Conservation (phyloP, 1,284 basidiomycete genomes). For the Filobasidium uniguttulatum region DNA sequence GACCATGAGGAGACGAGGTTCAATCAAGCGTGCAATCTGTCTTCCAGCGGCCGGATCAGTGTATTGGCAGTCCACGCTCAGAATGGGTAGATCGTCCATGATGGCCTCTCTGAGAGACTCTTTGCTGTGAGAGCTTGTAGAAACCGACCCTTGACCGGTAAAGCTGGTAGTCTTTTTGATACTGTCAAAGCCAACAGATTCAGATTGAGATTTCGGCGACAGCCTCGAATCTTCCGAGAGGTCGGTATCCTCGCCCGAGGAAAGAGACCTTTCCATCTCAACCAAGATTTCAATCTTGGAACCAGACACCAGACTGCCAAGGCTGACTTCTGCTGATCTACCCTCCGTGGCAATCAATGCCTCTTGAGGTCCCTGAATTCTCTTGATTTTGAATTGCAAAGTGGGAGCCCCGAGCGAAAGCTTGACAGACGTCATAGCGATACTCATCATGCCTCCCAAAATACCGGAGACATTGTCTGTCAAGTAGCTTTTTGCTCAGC, state of each 20-base stretch:
- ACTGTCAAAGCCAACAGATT: background rate
- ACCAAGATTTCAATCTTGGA: slow-evolving; percentile 88
- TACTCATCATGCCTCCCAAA: slow-evolving; percentile 84
- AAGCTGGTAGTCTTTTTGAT: slow-evolving; percentile 51
- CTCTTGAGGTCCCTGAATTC: slow-evolving; percentile 70
- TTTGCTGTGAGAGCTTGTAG: slow-evolving; percentile 63
- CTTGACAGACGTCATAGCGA: slow-evolving; percentile 76
- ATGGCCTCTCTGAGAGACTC: slow-evolving; percentile 74
- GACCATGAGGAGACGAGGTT: slow-evolving; percentile 76
- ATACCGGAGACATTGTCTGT: slow-evolving; percentile 70
- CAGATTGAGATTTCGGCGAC: background rate
- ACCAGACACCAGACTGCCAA: slow-evolving; percentile 82
- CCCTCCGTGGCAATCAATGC: slow-evolving; percentile 75
- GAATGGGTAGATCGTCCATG: slow-evolving; percentile 84
- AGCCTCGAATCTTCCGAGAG: background rate
- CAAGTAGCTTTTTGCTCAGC: background rate
- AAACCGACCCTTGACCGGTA: slow-evolving; percentile 73
- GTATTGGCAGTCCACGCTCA: slow-evolving; percentile 83
- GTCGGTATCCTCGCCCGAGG: background rate
- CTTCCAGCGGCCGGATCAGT: slow-evolving; percentile 71
- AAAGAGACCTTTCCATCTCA: slow-evolving; percentile 60
- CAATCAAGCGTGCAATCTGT: slow-evolving; percentile 65
- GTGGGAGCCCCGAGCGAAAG: slow-evolving; percentile 53
- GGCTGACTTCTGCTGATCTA: slow-evolving; percentile 82
- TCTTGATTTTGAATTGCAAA: slow-evolving; percentile 72